Evolutionary conservation across 768 basidiomycete genomes (phyloP).

Genomic region (Candolleomyces efflorescens): DNA sequence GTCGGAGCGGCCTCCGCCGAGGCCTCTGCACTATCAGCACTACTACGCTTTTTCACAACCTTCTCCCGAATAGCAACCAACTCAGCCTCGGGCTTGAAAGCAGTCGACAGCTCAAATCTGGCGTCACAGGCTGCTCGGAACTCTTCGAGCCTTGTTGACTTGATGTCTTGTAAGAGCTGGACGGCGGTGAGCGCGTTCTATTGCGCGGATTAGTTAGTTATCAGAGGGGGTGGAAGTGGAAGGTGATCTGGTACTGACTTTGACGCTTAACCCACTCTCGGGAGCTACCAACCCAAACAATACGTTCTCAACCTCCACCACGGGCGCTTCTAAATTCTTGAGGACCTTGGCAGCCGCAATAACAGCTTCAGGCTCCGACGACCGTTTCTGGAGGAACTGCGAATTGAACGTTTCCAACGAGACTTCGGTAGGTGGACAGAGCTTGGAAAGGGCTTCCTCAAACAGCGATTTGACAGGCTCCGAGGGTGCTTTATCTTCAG

Average conservation of each 20-base stretch:
- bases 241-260: constrained; percentile 36
- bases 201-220: neutral
- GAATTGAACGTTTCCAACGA: constrained; percentile 68
- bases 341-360: constrained; percentile 63
- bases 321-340: constrained; percentile 39
- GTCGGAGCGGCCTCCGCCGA: too few species aligned
- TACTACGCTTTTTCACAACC: neutral
- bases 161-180: constrained; percentile 43
- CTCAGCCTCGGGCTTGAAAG: constrained; percentile 59
- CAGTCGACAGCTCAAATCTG: constrained; percentile 57
- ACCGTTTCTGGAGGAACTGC: constrained; percentile 67
- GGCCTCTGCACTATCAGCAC: too few species aligned
- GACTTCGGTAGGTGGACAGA: constrained; percentile 49
- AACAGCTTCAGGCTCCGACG: constrained; percentile 45
- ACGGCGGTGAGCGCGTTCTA: constrained; percentile 52
- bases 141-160: constrained; percentile 54
- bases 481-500: constrained; percentile 31
- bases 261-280: constrained; percentile 39
- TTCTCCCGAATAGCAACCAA: constrained; percentile 34
- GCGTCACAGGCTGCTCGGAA: constrained; percentile 51
- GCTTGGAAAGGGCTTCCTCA: constrained; percentile 36
- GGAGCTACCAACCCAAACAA: constrained; percentile 46
- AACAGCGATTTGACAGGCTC: constrained; percentile 49
- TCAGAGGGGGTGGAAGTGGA: neutral
- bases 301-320: constrained; percentile 57